Evolutionary conservation across 2,329 filamentous ascomycete species (phyloP).

Genomic region (Colletotrichum chrysophilum): DNA sequence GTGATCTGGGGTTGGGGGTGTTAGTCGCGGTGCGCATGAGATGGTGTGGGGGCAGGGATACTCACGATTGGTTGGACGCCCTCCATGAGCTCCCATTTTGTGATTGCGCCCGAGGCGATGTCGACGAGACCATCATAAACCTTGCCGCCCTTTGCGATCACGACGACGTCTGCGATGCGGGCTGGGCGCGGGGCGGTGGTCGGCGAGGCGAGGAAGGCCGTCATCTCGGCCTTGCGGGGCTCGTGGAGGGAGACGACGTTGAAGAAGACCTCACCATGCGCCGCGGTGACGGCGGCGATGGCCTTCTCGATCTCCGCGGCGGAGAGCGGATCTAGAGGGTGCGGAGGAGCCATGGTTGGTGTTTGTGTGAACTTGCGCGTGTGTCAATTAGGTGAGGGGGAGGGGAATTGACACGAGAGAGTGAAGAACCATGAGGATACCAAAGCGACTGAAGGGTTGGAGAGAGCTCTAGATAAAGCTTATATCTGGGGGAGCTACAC

Average conservation of each 20-base stretch:
- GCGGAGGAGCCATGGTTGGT: slow-evolving; percentile 30
- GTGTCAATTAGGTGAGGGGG: background rate
- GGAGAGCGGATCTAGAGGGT: slow-evolving; percentile 82
- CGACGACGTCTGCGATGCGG: slow-evolving; percentile 82
- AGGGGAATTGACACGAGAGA: background rate
- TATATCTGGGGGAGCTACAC: background rate
- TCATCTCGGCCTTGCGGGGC: slow-evolving; percentile 85
- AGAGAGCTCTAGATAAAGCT: slow-evolving; percentile 7
- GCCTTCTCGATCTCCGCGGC: slow-evolving; percentile 75
- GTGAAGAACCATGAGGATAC: background rate
- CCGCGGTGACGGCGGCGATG: slow-evolving; percentile 71
- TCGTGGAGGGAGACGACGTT: slow-evolving; percentile 87
- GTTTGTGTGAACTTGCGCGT: background rate
- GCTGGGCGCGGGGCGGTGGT: slow-evolving; percentile 65
- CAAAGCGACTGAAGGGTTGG: background rate
- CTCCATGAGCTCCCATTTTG: slow-evolving; percentile 76
- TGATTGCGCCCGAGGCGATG: slow-evolving; percentile 68
- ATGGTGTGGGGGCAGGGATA: no score
- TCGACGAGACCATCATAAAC: slow-evolving; percentile 86
- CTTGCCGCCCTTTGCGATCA: slow-evolving; percentile 78
- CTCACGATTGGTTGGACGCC: slow-evolving; percentile 80
- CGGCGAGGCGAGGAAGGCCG: slow-evolving; percentile 75
- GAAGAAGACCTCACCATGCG: slow-evolving; percentile 77
- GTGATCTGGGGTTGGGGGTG: slow-evolving; percentile 65
- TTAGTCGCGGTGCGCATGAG: background rate